Conservation (phyloP, 202 grass and related monocot genomes). For the Schoenoplectus triqueter region DNA sequence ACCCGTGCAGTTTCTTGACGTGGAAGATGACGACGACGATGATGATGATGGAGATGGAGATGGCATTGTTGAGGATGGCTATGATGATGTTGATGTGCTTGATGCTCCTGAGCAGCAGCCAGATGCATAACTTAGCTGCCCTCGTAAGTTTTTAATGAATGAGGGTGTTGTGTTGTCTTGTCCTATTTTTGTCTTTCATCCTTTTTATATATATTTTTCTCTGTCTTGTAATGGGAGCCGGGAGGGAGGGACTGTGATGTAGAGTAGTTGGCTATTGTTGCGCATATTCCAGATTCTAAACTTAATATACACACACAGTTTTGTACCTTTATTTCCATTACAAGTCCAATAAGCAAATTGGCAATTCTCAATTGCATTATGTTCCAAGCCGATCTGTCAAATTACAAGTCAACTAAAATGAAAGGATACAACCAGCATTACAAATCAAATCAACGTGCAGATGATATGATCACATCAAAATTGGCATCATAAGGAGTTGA, state of each 20-base stretch:
- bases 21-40: slow-evolving; percentile 46
- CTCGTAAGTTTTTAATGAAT: slow-evolving; percentile 5
- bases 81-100: slow-evolving; percentile 19
- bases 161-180: background rate
- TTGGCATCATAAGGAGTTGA: too few species aligned
- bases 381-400: background rate
- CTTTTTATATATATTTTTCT: background rate
- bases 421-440: background rate
- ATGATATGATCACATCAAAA: too few species aligned
- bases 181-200: background rate
- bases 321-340: background rate
- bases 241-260: slow-evolving; percentile 12
- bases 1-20: slow-evolving; percentile 47
- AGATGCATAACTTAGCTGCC: slow-evolving; percentile 17
- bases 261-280: slow-evolving; percentile 10
- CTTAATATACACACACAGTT: background rate
- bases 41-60: slow-evolving; percentile 29
- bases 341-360: background rate
- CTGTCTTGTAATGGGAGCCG: background rate
- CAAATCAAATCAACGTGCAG: too few species aligned
- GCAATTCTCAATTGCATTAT: background rate
- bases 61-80: slow-evolving; percentile 12
- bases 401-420: background rate
- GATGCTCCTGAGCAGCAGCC: slow-evolving; percentile 18
- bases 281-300: background rate